These are phyloP conservation scores for Ophiocordyceps camponoti-saundersi DNA, from an alignment of 2,329 filamentous ascomycete genomes.

Conservation along the genomic window DNA sequence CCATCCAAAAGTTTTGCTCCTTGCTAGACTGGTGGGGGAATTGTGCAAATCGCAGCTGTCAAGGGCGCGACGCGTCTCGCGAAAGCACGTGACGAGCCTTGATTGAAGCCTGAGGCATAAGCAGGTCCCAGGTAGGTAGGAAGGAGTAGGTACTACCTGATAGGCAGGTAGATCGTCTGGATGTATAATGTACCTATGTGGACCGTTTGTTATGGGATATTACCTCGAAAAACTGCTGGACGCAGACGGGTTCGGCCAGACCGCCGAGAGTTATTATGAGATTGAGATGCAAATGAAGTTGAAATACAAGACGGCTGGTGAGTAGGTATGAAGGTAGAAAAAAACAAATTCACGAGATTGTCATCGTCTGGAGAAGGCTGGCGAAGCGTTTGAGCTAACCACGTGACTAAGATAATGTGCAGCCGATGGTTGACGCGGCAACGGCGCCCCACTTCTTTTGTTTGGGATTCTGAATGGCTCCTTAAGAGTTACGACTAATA, in stretches of 20 bases:
- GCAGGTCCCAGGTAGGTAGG: no score
- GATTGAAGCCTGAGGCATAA: constrained; percentile 3
- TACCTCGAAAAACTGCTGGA: no score
- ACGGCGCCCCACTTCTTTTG: not conserved
- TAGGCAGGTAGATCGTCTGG: no score
- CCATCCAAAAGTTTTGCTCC: no score
- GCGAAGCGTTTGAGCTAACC: no score
- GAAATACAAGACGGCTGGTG: not conserved
- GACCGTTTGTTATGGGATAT: no score
- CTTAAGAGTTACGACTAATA: not conserved
- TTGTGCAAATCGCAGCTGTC: not conserved
- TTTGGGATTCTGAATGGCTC: not conserved
- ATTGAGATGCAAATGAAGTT: not conserved
- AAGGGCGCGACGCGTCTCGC: constrained; percentile 12
- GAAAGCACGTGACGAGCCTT: constrained; percentile 18
- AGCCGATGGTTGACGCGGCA: constrained; percentile 1
- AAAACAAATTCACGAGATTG: not conserved
- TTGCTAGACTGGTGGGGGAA: no score
- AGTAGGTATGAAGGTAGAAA: not conserved
- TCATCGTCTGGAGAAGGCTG: not conserved
- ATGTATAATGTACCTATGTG: no score
- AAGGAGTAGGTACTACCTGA: no score
- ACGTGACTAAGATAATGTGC: not conserved
- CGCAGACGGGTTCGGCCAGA: not conserved
- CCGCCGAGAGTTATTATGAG: not conserved